Base-by-base conservation (phyloP, 345 rosid species). In the Laguncularia racemosa region DNA sequence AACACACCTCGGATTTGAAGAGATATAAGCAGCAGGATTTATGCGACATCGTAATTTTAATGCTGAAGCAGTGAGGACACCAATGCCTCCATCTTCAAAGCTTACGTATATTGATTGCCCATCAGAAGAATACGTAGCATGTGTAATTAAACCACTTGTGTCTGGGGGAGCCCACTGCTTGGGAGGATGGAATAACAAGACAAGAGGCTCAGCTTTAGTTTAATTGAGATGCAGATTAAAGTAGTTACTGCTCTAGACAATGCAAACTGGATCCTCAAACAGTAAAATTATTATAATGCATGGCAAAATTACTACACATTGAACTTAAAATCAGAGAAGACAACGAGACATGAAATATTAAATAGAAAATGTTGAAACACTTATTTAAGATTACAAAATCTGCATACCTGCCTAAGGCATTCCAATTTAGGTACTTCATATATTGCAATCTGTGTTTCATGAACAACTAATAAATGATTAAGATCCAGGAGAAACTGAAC, bases 1-100 rank as follows among this genome's bases (percentile, higher is more conserved):
- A n/a, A 20, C 53, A n/a, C 52, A 85, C 97, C 90, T 83, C 28
- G 90, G 88, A 69, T 81, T 84, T 26, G 82, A 64, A 62, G 88
- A 75, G 55, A 90, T 55, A 75, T 87, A 90, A 50, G 95, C 91
- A 48, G 71, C 50, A 46, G 88, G 79, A 71, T 75, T 75, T 54
- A 90, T 90, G 64, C 89, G 80, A 74, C 95, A 90, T 78, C 93
- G 84, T 71, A 84, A 59, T 71, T 84, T 71, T 50, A 90, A 87
- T 13, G 85, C 60, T 48, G 84, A 62, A 53, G 93, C 78, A 21
- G 83, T 73, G n/a, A 84, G 91, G 67, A 90, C 76, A 52, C 81
- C 74, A 0, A 90, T 69, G 43, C 83, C 75, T 46, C 85, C 95
- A 46, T 90, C 88, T 71, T 82, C 80, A 61, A 86, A 90, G 77